Percentiles rank a stretch among this genome's conserved stretches.
These are phyloP conservation scores for Trichoderma arundinaceum DNA, from an alignment of 2,329 filamentous ascomycete species.

Conservation along the genomic window DNA sequence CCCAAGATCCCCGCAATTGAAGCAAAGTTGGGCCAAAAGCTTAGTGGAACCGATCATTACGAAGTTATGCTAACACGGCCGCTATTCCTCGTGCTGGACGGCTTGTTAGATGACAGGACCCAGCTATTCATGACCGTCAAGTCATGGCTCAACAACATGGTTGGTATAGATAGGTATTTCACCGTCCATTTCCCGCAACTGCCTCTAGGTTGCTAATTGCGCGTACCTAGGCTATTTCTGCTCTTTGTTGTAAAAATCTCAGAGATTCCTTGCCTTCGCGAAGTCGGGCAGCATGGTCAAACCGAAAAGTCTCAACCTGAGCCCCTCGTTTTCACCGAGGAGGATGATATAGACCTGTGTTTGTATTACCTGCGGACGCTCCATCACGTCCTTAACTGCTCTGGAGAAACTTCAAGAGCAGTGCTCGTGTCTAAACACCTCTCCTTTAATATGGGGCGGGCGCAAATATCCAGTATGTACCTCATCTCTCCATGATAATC, in stretches of 20 bases:
- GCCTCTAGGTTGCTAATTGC: background rate
- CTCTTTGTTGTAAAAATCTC: slow-evolving; percentile 65
- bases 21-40: slow-evolving; percentile 46
- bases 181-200: background rate
- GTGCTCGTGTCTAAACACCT: slow-evolving; percentile 67
- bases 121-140: slow-evolving; percentile 78
- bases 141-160: slow-evolving; percentile 75
- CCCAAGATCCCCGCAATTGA: slow-evolving; percentile 52
- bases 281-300: slow-evolving; percentile 33
- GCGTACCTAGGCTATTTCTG: slow-evolving; percentile 59
- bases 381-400: slow-evolving; percentile 72
- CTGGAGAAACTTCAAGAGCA: slow-evolving; percentile 71
- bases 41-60: slow-evolving; percentile 65
- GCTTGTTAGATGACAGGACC: slow-evolving; percentile 72
- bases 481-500: slow-evolving; percentile 35
- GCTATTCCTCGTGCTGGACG: slow-evolving; percentile 80
- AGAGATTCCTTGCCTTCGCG: slow-evolving; percentile 57
- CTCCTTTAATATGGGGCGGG: slow-evolving; percentile 37
- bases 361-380: slow-evolving; percentile 79
- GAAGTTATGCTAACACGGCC: slow-evolving; percentile 80
- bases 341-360: slow-evolving; percentile 76
- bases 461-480: slow-evolving; percentile 58
- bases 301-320: slow-evolving; percentile 30
- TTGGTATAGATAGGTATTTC: slow-evolving; percentile 66
- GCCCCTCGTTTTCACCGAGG: slow-evolving; percentile 48